Conservation (phyloP, 805 yeast species). For the Cyberlindnera saturnus region DNA sequence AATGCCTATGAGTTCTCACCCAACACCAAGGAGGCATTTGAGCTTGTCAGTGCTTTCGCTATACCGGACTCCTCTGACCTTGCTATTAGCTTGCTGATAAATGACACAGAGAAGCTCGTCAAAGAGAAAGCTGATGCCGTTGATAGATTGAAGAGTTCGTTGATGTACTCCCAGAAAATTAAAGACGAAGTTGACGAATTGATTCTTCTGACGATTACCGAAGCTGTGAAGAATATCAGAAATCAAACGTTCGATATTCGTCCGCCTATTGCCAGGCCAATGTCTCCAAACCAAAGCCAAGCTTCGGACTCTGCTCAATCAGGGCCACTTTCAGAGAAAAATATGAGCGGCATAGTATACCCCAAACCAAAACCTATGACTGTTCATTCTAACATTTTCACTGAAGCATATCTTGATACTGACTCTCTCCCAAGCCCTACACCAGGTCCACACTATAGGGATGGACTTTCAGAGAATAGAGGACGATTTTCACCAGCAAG, state of each 20-base stretch:
- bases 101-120: slow-evolving; percentile 59
- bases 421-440: slow-evolving; percentile 34
- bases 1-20: slow-evolving; percentile 45
- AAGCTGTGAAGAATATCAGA: slow-evolving; percentile 49
- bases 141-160: slow-evolving; percentile 63
- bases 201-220: slow-evolving; percentile 56
- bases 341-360: slow-evolving; percentile 9
- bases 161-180: slow-evolving; percentile 69
- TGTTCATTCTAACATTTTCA: slow-evolving; percentile 27
- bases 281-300: slow-evolving; percentile 1
- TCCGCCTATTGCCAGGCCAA: slow-evolving; percentile 2
- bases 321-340: slow-evolving; percentile 1
- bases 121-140: slow-evolving; percentile 64
- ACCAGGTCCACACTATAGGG: slow-evolving; percentile 1
- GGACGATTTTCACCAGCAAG: slow-evolving; percentile 25
- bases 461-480: slow-evolving; percentile 8
- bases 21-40: slow-evolving; percentile 51
- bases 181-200: slow-evolving; percentile 71
- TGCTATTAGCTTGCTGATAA: slow-evolving; percentile 54
- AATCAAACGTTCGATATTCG: slow-evolving; percentile 20
- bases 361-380: slow-evolving; percentile 22
- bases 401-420: slow-evolving; percentile 34
- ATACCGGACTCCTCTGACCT: slow-evolving; percentile 54
- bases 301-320: not conserved
- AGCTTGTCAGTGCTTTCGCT: slow-evolving; percentile 30